A percentile compares a stretch with the other conserved stretches of the same genome.
phyloP scores from a whole-genome alignment of 2,329 filamentous ascomycete species.

The Pseudogymnoascus sp. region DNA sequence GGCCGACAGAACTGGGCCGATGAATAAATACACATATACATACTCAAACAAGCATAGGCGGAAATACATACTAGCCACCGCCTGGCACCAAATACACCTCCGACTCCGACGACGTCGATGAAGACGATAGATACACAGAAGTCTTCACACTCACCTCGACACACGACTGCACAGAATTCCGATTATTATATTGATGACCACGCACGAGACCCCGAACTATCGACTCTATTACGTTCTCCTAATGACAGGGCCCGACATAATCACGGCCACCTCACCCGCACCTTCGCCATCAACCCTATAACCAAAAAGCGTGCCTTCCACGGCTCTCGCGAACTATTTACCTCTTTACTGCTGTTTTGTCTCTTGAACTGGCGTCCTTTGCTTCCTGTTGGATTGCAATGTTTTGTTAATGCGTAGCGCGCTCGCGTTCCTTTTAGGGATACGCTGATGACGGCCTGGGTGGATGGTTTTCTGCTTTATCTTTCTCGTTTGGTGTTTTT shows the following conservation, averaged over 20 bases:
- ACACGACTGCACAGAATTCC: background rate
- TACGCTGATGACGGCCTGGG: background rate
- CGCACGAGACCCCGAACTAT: constrained; percentile 13
- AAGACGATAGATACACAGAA: background rate
- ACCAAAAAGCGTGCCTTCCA: background rate
- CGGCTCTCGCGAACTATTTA: background rate
- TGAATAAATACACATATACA: background rate
- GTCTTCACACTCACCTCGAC: background rate
- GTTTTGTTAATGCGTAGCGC: background rate
- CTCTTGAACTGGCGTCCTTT: too few relatives aligned
- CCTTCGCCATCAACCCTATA: background rate
- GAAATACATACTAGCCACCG: background rate
- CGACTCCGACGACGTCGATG: background rate
- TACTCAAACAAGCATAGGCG: background rate
- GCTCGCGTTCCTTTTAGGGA: background rate
- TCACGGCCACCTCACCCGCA: background rate
- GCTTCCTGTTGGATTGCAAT: too few relatives aligned
- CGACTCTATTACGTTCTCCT: background rate
- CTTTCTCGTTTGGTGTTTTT: background rate
- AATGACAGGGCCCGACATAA: background rate
- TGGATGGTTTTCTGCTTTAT: background rate
- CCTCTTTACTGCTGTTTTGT: background rate
- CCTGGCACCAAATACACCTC: background rate
- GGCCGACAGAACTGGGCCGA: too few relatives aligned
- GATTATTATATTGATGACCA: constrained; percentile 5